Percentiles rank a stretch among this genome's conserved stretches.
Evolutionary conservation across 2,329 filamentous ascomycete species (phyloP).

Genomic region (Lachnellula hyalina): DNA sequence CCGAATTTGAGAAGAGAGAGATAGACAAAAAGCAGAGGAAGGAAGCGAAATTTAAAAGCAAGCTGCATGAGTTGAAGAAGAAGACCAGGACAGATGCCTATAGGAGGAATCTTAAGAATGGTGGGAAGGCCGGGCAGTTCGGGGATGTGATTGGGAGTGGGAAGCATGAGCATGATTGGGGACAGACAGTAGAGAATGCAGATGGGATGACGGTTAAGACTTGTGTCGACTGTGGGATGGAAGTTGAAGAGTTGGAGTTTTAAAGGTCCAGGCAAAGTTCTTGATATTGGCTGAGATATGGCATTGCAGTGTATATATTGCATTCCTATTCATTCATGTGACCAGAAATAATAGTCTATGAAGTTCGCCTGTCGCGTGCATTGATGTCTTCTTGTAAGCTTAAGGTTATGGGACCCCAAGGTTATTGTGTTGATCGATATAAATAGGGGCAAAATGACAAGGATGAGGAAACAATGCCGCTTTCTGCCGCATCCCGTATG

Average conservation of each 20-base stretch:
- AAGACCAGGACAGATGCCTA: slow-evolving; percentile 89
- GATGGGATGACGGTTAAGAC: slow-evolving; percentile 76
- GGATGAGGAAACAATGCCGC: neutral
- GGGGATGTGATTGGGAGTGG: slow-evolving; percentile 68
- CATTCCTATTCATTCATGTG: no score
- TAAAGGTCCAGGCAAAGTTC: slow-evolving; percentile 5
- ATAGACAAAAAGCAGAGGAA: slow-evolving; percentile 77
- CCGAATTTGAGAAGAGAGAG: slow-evolving; percentile 77
- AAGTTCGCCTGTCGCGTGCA: no score
- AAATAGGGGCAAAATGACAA: neutral
- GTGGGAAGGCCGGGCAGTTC: slow-evolving; percentile 51
- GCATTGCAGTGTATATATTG: neutral
- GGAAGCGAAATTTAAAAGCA: slow-evolving; percentile 86
- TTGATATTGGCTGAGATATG: neutral
- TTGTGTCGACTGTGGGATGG: slow-evolving; percentile 70
- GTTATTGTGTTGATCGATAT: neutral
- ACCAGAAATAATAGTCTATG: no score
- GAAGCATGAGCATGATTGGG: slow-evolving; percentile 88
- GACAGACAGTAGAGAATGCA: slow-evolving; percentile 60
- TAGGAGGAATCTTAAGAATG: slow-evolving; percentile 59
- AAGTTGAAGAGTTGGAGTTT: slow-evolving; percentile 62
- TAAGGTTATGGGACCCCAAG: no score
- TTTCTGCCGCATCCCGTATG: neutral
- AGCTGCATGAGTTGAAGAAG: slow-evolving; percentile 86
- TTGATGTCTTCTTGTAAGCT: no score